These are phyloP conservation scores for Malassezia japonica DNA, from an alignment of 1,284 basidiomycete species.

Conservation along the genomic window DNA sequence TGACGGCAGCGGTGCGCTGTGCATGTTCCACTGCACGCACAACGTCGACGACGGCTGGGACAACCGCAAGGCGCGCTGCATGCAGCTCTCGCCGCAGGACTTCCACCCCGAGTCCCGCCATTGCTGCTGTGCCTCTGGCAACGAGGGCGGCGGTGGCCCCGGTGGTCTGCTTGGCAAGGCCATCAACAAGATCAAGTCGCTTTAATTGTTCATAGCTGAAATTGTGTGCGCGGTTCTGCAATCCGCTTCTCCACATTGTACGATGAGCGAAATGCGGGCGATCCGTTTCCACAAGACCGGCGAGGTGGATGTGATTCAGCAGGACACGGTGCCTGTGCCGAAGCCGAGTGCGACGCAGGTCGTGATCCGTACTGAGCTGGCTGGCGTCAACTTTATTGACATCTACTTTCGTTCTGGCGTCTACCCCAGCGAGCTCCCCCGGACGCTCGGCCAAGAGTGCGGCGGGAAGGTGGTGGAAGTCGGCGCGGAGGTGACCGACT, in stretches of 20 bases:
- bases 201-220: neutral
- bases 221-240: too few species aligned
- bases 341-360: slow-evolving; percentile 59
- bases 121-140: slow-evolving; percentile 15
- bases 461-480: slow-evolving; percentile 66
- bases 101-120: neutral
- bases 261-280: slow-evolving; percentile 51
- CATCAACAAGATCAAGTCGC: slow-evolving; percentile 8
- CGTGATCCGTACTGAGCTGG: slow-evolving; percentile 62
- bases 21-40: slow-evolving; percentile 16
- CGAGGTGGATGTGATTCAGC: slow-evolving; percentile 68
- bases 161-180: slow-evolving; percentile 3
- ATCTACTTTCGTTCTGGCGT: slow-evolving; percentile 53
- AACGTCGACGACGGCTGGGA: slow-evolving; percentile 16
- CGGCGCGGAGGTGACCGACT: slow-evolving; percentile 45
- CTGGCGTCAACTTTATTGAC: slow-evolving; percentile 57
- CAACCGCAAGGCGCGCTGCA: slow-evolving; percentile 17
- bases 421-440: slow-evolving; percentile 58
- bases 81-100: slow-evolving; percentile 6
- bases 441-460: slow-evolving; percentile 66
- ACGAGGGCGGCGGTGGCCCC: neutral
- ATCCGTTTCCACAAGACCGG: slow-evolving; percentile 56
- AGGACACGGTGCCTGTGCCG: slow-evolving; percentile 58
- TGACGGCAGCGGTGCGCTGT: neutral
- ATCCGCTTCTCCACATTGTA: neutral